phyloP scores from a whole-genome alignment of 805 yeast species.

The Pichia phayaonensis region DNA sequence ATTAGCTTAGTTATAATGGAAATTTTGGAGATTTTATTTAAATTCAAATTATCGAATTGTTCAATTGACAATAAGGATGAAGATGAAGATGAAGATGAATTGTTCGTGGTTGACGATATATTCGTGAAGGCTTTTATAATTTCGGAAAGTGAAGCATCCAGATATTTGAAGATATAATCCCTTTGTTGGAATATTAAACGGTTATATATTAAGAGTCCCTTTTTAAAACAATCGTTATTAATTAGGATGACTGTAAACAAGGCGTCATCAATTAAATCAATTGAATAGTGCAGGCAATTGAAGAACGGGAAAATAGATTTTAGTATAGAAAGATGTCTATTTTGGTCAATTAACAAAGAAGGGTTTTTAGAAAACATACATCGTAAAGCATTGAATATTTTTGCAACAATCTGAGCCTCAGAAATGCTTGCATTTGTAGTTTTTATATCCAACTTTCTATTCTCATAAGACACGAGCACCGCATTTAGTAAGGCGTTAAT shows the following conservation, averaged over 20 bases:
- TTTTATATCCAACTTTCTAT: slow-evolving; percentile 12
- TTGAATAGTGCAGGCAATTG: slow-evolving; percentile 19
- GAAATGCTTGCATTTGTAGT: slow-evolving; percentile 8
- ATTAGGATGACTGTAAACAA: slow-evolving; percentile 19
- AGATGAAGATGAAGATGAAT: not conserved
- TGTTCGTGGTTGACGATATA: not conserved
- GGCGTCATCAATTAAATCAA: slow-evolving; percentile 18
- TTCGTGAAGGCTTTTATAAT: slow-evolving; percentile 23
- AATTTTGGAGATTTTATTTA: slow-evolving; percentile 19
- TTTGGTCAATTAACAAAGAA: slow-evolving; percentile 19
- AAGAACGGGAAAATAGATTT: slow-evolving; percentile 20
- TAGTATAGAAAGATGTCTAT: slow-evolving; percentile 2
- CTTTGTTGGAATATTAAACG: slow-evolving; percentile 18
- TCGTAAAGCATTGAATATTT: slow-evolving; percentile 24
- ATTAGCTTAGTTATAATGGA: slow-evolving; percentile 22
- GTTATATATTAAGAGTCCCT: slow-evolving; percentile 19
- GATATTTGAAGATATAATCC: slow-evolving; percentile 15
- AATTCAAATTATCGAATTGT: not conserved
- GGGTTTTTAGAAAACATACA: slow-evolving; percentile 19
- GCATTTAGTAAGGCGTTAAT: slow-evolving; percentile 23
- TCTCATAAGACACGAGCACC: slow-evolving; percentile 23
- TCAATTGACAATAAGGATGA: not conserved
- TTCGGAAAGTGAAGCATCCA: slow-evolving; percentile 18
- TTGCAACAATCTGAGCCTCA: slow-evolving; percentile 6
- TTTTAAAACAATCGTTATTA: slow-evolving; percentile 13